phyloP scores from a whole-genome alignment of 1,284 basidiomycete species.

The Ganoderma multipileum region DNA sequence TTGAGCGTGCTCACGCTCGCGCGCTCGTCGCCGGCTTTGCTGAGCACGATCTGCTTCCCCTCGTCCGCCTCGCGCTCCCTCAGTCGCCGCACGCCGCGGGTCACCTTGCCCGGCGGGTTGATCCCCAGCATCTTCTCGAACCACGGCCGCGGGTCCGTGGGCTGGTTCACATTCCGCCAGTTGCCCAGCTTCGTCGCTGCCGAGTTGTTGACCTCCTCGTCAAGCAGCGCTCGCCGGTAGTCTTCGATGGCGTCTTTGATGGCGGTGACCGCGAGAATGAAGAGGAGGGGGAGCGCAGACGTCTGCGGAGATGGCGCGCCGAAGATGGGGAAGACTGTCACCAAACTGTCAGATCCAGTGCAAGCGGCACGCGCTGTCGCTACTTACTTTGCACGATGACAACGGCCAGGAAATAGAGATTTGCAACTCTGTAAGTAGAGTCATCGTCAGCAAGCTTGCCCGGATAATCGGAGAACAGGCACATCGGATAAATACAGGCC shows the following conservation, averaged over 20 bases:
- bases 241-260: slow-evolving; percentile 97
- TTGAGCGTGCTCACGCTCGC: slow-evolving; percentile 45
- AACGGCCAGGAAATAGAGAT: slow-evolving; percentile 89
- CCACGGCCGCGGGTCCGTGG: slow-evolving; percentile 78
- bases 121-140: slow-evolving; percentile 75
- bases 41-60: slow-evolving; percentile 69
- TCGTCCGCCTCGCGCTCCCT: slow-evolving; percentile 82
- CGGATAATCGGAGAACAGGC: not conserved
- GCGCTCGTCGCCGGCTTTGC: slow-evolving; percentile 52
- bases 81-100: slow-evolving; percentile 87
- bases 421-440: slow-evolving; percentile 71
- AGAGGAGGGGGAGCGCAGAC: slow-evolving; percentile 86
- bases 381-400: slow-evolving; percentile 81
- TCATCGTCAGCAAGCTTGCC: not conserved
- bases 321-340: slow-evolving; percentile 86
- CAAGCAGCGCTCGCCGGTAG: slow-evolving; percentile 85
- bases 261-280: slow-evolving; percentile 89
- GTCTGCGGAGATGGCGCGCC: slow-evolving; percentile 88
- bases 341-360: slow-evolving; percentile 7
- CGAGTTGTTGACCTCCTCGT: slow-evolving; percentile 93
- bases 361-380: not conserved
- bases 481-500: not conserved
- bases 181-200: slow-evolving; percentile 86
- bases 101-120: slow-evolving; percentile 75
- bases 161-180: slow-evolving; percentile 92